Evolutionary conservation across 1,284 basidiomycete genomes (phyloP), one percentile per base, ranked within the genome.

Genomic region (Rhodotorula sp.): DNA sequence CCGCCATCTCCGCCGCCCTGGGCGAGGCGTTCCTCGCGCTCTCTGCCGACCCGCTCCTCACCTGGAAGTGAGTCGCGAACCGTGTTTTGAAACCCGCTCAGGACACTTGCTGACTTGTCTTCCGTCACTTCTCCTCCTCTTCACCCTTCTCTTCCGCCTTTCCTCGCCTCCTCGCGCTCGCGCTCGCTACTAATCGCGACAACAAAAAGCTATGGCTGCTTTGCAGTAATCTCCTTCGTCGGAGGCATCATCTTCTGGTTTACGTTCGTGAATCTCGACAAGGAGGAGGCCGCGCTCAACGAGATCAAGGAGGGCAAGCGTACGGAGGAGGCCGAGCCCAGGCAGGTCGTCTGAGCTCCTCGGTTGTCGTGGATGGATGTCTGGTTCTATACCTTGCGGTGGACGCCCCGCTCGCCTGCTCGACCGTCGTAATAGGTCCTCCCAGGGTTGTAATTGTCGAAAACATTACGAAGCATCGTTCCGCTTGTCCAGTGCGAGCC

Each of bases 201-300:
- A n/a, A n/a, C n/a, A n/a, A n/a, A n/a, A n/a, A n/a, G n/a, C 75
- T 83, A 82, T 73, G 81, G 84, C 46, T 81, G 82, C 28, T 81
- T 86, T n/a, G 85, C 82, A 71, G 78, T 83, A 54, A 77, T 84
- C 53, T 82, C 85, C 31, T 83, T 82, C 62, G 76, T 85, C 63
- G 82, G 81, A 40, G 85, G 84, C 16, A 64, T 80, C 64, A 59
- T 85, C 22, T 90, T 92, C 82, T 90, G 86, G 86, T 77, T 85
- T 70, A 81, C 82, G 40, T 86, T 88, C 74, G 24, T 67, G 8
- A 44, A 66, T 0, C 68, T 75, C 40, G 76, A 77, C 66, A 59
- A 50, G 26, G 72, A 76, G 50, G 76, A 77, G 50, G 53, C 61
- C 40, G 9, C 51, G 24, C 67, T 77, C 58, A 75, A 76, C 62